Conservation (phyloP, 345 rosid species). For the Hypericum perforatum region DNA sequence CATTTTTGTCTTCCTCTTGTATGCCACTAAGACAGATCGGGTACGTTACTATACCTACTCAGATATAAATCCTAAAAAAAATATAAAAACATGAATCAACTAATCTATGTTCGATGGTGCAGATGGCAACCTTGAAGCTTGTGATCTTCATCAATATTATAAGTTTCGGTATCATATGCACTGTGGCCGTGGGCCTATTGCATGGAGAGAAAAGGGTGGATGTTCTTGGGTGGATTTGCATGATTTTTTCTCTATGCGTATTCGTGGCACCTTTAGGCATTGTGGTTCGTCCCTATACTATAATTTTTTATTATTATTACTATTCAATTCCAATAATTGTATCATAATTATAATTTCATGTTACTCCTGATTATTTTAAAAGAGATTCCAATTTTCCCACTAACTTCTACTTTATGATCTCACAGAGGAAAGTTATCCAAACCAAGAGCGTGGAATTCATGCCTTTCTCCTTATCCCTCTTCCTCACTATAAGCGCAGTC, state of each 20-base stretch:
- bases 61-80: not conserved
- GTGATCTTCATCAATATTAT: conserved; percentile 18
- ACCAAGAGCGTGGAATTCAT: conserved; percentile 49
- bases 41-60: conserved; percentile 13
- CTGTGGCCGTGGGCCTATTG: conserved; percentile 20
- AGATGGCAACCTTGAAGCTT: conserved; percentile 28
- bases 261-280: conserved; percentile 39
- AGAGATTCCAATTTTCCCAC: too few species aligned
- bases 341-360: too few species aligned
- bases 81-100: not conserved
- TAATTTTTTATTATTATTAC: too few species aligned
- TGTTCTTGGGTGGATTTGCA: conserved; percentile 37
- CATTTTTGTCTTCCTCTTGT: conserved; percentile 36
- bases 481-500: conserved; percentile 24
- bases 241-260: conserved; percentile 17
- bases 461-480: conserved; percentile 40
- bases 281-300: conserved; percentile 19
- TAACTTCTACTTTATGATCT: not conserved
- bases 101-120: conserved; percentile 1
- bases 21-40: conserved; percentile 52
- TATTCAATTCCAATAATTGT: too few species aligned
- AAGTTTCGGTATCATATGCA: conserved; percentile 18
- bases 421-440: conserved; percentile 34
- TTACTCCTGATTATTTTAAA: too few species aligned
- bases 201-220: conserved; percentile 17